These are phyloP conservation scores for Kluyveromyces dobzhanskii DNA, from an alignment of 805 yeast species.

Conservation along the genomic window DNA sequence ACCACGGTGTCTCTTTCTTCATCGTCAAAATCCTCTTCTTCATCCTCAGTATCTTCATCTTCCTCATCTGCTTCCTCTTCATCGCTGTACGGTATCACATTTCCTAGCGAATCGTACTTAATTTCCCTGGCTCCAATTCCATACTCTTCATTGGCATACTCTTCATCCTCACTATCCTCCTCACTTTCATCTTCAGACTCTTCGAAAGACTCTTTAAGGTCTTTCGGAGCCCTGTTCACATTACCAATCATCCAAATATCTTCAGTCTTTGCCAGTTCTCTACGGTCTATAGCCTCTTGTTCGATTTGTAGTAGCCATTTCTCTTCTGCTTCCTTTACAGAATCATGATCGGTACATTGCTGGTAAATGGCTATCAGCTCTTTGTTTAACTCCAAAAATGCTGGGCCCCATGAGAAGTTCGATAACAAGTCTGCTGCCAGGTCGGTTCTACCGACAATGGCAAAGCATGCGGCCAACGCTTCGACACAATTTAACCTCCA, in stretches of 20 bases:
- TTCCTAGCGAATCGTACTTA: conserved; percentile 24
- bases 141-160: conserved; percentile 8
- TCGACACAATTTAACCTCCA: conserved; percentile 96
- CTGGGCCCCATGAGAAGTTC: conserved; percentile 91
- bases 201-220: not conserved
- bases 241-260: conserved; percentile 79
- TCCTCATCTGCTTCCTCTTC: conserved; percentile 8
- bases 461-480: conserved; percentile 94
- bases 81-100: conserved; percentile 11
- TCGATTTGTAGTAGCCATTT: conserved; percentile 66
- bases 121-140: conserved; percentile 1
- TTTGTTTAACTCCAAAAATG: conserved; percentile 72
- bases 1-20: conserved; percentile 18
- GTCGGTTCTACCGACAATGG: conserved; percentile 82
- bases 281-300: conserved; percentile 54
- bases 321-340: conserved; percentile 64
- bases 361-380: conserved; percentile 71
- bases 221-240: conserved; percentile 42
- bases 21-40: conserved; percentile 10
- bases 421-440: conserved; percentile 76
- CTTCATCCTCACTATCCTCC: conserved; percentile 10
- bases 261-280: conserved; percentile 40
- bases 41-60: conserved; percentile 9
- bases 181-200: conserved; percentile 12
- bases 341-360: conserved; percentile 70